Evolutionary conservation across 1,284 basidiomycete genomes (phyloP).

Genomic region (Mycena sp.): DNA sequence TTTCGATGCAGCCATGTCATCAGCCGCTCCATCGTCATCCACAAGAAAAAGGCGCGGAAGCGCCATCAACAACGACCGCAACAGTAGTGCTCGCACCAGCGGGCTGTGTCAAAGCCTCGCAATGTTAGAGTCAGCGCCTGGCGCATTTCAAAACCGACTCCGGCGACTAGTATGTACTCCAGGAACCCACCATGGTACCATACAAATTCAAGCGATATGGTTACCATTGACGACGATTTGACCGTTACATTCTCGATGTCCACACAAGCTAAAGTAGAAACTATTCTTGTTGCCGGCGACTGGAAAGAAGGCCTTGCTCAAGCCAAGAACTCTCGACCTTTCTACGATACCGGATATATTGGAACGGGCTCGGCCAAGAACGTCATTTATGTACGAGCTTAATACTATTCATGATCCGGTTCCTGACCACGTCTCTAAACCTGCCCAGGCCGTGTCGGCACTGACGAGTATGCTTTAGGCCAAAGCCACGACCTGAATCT

Average conservation of each 20-base stretch:
- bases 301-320: not conserved
- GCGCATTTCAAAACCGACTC: not conserved
- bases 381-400: not conserved
- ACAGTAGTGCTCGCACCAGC: no score
- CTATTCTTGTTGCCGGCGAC: not conserved
- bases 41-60: no score
- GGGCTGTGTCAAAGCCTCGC: no score
- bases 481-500: not conserved
- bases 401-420: not conserved
- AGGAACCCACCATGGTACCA: not conserved
- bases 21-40: no score
- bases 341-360: not conserved
- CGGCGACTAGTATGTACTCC: not conserved
- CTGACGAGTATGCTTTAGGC: not conserved
- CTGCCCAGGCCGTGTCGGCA: not conserved
- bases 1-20: no score
- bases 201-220: not conserved
- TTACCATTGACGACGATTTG: not conserved
- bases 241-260: not conserved
- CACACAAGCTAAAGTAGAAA: not conserved
- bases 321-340: not conserved
- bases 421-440: not conserved
- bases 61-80: no score
- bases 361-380: not conserved
- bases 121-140: not conserved